These are phyloP conservation scores for Calocybe indica DNA, from an alignment of 768 basidiomycete species.

Conservation along the genomic window DNA sequence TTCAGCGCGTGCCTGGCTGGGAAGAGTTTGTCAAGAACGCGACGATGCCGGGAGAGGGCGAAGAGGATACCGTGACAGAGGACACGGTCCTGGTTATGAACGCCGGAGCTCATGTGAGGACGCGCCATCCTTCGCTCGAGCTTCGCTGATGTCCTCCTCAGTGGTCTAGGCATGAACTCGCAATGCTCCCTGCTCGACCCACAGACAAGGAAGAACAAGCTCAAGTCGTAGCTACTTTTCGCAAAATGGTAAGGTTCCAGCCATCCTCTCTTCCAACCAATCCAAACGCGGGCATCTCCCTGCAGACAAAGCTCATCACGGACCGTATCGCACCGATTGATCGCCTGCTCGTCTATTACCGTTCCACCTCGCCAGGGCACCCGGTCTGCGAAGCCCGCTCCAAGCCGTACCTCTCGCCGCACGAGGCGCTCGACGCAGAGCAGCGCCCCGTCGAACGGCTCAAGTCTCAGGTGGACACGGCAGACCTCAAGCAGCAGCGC, in stretches of 20 bases:
- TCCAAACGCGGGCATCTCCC: not conserved
- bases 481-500: slow-evolving; percentile 14
- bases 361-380: slow-evolving; percentile 21
- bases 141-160: slow-evolving; percentile 3
- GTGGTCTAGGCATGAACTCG: slow-evolving; percentile 23
- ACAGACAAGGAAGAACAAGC: slow-evolving; percentile 19
- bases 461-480: slow-evolving; percentile 9
- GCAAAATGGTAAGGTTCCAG: slow-evolving; percentile 16
- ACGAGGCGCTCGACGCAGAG: slow-evolving; percentile 12
- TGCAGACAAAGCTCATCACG: slow-evolving; percentile 15
- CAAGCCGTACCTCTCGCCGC: slow-evolving; percentile 12
- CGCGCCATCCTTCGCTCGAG: not conserved
- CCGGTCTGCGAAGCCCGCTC: slow-evolving; percentile 14
- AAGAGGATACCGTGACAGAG: slow-evolving; percentile 17
- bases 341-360: slow-evolving; percentile 16
- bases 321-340: slow-evolving; percentile 14
- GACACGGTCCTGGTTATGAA: slow-evolving; percentile 24
- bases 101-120: slow-evolving; percentile 20
- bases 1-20: slow-evolving; percentile 21
- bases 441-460: slow-evolving; percentile 14
- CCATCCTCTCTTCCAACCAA: not conserved
- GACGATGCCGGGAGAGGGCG: slow-evolving; percentile 12
- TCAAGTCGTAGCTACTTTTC: slow-evolving; percentile 20
- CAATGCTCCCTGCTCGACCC: slow-evolving; percentile 17
- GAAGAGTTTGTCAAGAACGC: slow-evolving; percentile 17